Evolutionary conservation across 768 basidiomycete genomes (phyloP).

Genomic region (Xanthoconium purpureum): DNA sequence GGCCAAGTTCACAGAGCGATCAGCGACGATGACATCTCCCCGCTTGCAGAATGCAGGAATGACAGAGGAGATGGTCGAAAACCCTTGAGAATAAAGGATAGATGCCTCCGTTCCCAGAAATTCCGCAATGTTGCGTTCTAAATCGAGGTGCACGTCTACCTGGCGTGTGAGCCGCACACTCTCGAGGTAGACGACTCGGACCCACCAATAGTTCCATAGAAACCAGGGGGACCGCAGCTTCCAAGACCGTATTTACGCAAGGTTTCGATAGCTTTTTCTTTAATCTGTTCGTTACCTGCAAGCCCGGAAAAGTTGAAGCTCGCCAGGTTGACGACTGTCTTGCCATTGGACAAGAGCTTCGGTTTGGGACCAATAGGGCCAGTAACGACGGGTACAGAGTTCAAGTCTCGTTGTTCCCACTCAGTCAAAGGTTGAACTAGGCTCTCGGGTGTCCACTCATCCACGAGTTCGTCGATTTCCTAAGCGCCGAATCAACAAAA

Average conservation of each 20-base stretch:
- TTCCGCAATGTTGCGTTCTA: slow-evolving; percentile 86
- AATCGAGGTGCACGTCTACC: slow-evolving; percentile 84
- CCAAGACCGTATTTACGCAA: slow-evolving; percentile 89
- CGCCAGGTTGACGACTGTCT: slow-evolving; percentile 80
- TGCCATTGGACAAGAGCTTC: slow-evolving; percentile 66
- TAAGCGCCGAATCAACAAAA: slow-evolving; percentile 27
- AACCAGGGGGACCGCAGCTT: slow-evolving; percentile 93
- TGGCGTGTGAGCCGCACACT: slow-evolving; percentile 4
- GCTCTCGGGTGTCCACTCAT: slow-evolving; percentile 91
- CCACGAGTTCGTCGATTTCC: slow-evolving; percentile 97
- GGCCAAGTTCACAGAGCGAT: slow-evolving; percentile 92
- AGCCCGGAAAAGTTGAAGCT: slow-evolving; percentile 92
- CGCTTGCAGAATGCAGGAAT: slow-evolving; percentile 98
- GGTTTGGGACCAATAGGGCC: slow-evolving; percentile 85
- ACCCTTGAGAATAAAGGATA: slow-evolving; percentile 93
- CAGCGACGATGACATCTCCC: slow-evolving; percentile 97
- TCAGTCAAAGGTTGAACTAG: slow-evolving; percentile 61
- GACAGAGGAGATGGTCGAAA: slow-evolving; percentile 87
- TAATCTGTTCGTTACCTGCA: slow-evolving; percentile 83
- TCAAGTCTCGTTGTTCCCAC: slow-evolving; percentile 66
- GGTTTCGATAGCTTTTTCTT: slow-evolving; percentile 79
- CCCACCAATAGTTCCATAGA: slow-evolving; percentile 93
- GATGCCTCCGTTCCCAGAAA: slow-evolving; percentile 87
- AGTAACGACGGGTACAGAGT: slow-evolving; percentile 68
- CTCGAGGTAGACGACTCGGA: slow-evolving; percentile 6